Evolutionary conservation across 768 basidiomycete genomes (phyloP), one percentile per base, ranked within the genome.

Genomic region (Russula abietina): DNA sequence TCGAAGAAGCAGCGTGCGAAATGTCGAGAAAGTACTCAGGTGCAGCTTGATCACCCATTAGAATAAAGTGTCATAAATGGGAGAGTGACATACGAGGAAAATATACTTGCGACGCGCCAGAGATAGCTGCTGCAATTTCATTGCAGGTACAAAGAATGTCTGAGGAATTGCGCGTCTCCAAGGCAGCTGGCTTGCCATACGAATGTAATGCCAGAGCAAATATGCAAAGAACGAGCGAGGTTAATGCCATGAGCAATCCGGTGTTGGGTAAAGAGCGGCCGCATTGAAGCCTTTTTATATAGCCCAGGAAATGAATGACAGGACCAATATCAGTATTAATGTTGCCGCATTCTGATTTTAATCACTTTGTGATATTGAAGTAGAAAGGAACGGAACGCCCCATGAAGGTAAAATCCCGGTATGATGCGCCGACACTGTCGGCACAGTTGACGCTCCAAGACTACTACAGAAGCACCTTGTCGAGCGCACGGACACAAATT

Each of bases 21-120:
- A 53, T 61, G 32, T 68, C 67, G 26, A 55, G 33, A 0, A 28
- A 10, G 33, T 66, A 68, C 14, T 61, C 36, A n/a, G 52, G 2
- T 19, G 67, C 46, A 19, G n/a, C 67, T 68, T 57, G 22, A 28
- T 50, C 43, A 9, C 17, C 1, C 26, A 30, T 54, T 22, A 48
- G 17, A 5, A 45, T 17, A 0, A 22, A 17, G 3, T 12, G 32
- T 6, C n/a, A 28, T 1, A 53, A 26, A 22, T 30, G 7, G 39
- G 22, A 38, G 33, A 39, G 32, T 16, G 59, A 10, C 10, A 3
- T 28, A 60, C 59, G 28, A 22, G 59, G 41, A 26, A 45, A 60
- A n/a, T 26, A 53, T 12, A 60, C 51, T 41, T 52, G 19, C 17
- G 59, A 60, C 11, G 41, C 51, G 30, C 16, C 9, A 32, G 59